A percentile compares a stretch with the other conserved stretches of the same genome.
Conservation (phyloP, 129 eudicot genomes). For the Artemisia tridentata region DNA sequence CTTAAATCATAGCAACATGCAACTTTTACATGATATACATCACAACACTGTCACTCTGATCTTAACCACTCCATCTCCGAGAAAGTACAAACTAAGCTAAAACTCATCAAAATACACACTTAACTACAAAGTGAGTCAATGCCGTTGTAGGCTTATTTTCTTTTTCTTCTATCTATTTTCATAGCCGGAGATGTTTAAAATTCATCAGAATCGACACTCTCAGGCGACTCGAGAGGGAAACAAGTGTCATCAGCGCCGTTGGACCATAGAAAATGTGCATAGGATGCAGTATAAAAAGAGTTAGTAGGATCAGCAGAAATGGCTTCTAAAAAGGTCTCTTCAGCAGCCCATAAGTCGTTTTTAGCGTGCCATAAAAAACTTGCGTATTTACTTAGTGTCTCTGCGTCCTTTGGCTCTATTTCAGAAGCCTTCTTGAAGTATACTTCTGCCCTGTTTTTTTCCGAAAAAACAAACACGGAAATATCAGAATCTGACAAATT, state of each 20-base stretch:
- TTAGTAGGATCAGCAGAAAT: slow-evolving; percentile 75
- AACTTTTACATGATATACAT: slow-evolving; percentile 6
- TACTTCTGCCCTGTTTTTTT: slow-evolving; percentile 69
- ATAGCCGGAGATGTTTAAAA: slow-evolving; percentile 6
- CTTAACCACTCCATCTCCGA: slow-evolving; percentile 9
- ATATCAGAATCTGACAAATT: neutral
- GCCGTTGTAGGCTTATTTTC: neutral
- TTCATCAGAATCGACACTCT: slow-evolving; percentile 29
- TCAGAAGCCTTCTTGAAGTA: slow-evolving; percentile 77
- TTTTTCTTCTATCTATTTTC: neutral
- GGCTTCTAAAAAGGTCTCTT: slow-evolving; percentile 81
- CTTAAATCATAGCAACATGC: slow-evolving; percentile 22
- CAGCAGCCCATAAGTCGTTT: slow-evolving; percentile 87
- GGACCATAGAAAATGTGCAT: slow-evolving; percentile 87
- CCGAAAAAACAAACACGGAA: neutral
- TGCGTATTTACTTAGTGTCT: slow-evolving; percentile 76
- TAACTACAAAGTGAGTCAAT: neutral
- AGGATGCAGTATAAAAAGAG: slow-evolving; percentile 63
- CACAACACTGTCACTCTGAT: slow-evolving; percentile 3
- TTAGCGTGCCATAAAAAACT: slow-evolving; percentile 80
- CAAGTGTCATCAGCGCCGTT: slow-evolving; percentile 93
- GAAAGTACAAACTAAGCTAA: neutral
- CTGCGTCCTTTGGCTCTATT: slow-evolving; percentile 92
- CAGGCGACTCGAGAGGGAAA: slow-evolving; percentile 63
- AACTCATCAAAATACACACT: too few relatives aligned